Evolutionary conservation across 805 yeast genomes (phyloP), one percentile per base, ranked within the genome.

Genomic region (Pichia thaimueangensis): DNA sequence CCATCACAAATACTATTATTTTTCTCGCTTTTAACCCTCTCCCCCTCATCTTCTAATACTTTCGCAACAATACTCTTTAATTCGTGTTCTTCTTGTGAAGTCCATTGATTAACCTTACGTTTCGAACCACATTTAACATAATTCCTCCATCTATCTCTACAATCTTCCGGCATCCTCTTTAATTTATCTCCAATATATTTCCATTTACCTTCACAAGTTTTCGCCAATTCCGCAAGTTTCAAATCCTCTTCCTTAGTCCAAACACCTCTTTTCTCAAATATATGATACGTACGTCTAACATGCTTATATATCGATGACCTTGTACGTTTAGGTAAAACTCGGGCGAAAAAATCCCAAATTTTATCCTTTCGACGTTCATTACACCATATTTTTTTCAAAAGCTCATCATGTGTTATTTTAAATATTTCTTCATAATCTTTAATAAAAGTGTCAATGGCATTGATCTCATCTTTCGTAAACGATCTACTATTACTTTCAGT

Each of bases 81-180:
- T 40, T 66, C 62, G 16, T 66, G 70, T 58, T 89, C 97, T 58
- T 89, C 97, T 55, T 86, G 96, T 1, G 61, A 57, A 0, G 82
- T 67, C 97, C 97, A 89, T 58, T 83, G 86, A 59, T 85, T 84
- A 38, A 76, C 73, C 8, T 80, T 77, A 49, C 97, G 70, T 42
- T 76, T 76, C 15, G 69, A 70, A 20, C 97, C 97, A 67, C 97
- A 91, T 61, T 89, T 89, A 48, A 89, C 84, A 58, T 89, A 91
- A 59, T 91, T 91, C 62, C 97, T 73, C 95, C 95, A 91, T 53
- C 97, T 72, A 60, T 91, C 97, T 53, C 97, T 74, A 62, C 97
- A 89, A 64, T 91, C 97, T 57, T 91, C 97, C 0, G 97, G 97
- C 97, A 91, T 91, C 55, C 97, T 71, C 12, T 85, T 86, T 76